Evolutionary conservation across 1,139 yeast genomes (phyloP), one percentile per base, ranked within the genome.

Genomic region (Meyerozyma sp.): DNA sequence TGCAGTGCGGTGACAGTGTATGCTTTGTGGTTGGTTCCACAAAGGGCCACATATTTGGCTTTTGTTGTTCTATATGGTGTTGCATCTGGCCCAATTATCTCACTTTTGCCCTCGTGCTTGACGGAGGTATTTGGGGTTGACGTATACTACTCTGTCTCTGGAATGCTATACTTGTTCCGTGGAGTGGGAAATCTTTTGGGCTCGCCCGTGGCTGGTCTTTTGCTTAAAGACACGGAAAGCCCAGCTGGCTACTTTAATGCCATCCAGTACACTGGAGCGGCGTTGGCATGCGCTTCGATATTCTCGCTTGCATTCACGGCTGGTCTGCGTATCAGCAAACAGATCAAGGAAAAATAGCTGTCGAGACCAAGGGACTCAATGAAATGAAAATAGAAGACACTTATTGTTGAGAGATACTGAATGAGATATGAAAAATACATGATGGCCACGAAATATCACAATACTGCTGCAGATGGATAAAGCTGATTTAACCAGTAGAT

Each of bases 31-130:
- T 42, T 63, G 50, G 57, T 61, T 6, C 49, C 62, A 3, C 45
- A 60, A 1, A 53, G 55, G 43, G 52, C 45, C 2, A 57, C 71
- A 0, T 71, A 62, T 44, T 47, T 70, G 5, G 54, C 68, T 3
- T 70, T 71, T 53, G 68, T 70, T 23, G 63, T 70, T 2, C 47
- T 70, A 8, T 70, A 68, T 43, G 71, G 70, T 3, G 59, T 63
- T 2, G 57, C 61, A 28, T 62, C 69, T 0, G 70, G 71, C 3
- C 70, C 74, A 2, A 67, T 68, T 27, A 66, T 69, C 14, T 59
- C 73, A 0, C 52, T 70, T 9, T 49, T 70, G 27, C 76, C 75
- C 2, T 59, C 75, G 1, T 66, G 71, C 40, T 49, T 69, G 43
- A 62, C 62, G 18, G 75, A 70, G 42, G 40, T 70, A 8, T 70